Percentiles rank a stretch among this genome's conserved stretches.
phyloP scores from a whole-genome alignment of 2,329 filamentous ascomycete species.

The Thermomyces lanuginosus region DNA sequence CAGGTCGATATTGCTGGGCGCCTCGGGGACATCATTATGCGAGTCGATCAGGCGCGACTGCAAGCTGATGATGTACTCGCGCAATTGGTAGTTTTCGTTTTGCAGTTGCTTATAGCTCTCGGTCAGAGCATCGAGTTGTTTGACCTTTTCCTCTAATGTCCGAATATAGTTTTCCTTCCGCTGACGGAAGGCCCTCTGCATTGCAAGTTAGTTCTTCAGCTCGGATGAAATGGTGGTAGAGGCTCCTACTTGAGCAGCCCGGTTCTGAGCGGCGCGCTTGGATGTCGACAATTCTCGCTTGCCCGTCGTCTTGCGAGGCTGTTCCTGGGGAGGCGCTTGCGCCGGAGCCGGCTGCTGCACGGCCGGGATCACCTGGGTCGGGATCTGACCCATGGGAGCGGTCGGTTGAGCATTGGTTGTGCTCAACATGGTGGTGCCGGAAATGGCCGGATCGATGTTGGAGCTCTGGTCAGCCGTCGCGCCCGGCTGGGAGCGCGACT shows the following conservation, averaged over 20 bases:
- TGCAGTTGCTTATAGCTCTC: constrained; percentile 66
- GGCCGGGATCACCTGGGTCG: constrained; percentile 13
- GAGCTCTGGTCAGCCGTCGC: constrained; percentile 37
- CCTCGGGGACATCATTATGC: constrained; percentile 67
- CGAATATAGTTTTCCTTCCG: constrained; percentile 97
- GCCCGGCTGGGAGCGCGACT: constrained; percentile 20
- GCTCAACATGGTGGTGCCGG: constrained; percentile 35
- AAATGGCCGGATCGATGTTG: constrained; percentile 44
- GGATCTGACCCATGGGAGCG: constrained; percentile 12
- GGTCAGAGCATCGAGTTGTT: constrained; percentile 60
- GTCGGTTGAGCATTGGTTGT: constrained; percentile 8
- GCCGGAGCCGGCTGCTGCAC: constrained; percentile 18
- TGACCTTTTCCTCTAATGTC: constrained; percentile 86
- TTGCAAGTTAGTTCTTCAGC: constrained; percentile 5
- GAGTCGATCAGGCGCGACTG: constrained; percentile 74
- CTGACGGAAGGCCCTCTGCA: constrained; percentile 84
- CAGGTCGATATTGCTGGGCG: constrained; percentile 65
- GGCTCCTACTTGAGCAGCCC: constrained; percentile 70
- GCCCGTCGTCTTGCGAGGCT: constrained; percentile 49
- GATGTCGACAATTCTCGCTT: constrained; percentile 89
- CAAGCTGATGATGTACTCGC: constrained; percentile 82
- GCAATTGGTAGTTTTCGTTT: constrained; percentile 73
- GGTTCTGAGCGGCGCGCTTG: constrained; percentile 90
- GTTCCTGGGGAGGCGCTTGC: constrained; percentile 16
- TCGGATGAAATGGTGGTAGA: neutral